Percentiles rank a stretch among this genome's conserved stretches.
Evolutionary conservation across 805 yeast genomes (phyloP).

Genomic region (Alloascoidea hylecoeti): DNA sequence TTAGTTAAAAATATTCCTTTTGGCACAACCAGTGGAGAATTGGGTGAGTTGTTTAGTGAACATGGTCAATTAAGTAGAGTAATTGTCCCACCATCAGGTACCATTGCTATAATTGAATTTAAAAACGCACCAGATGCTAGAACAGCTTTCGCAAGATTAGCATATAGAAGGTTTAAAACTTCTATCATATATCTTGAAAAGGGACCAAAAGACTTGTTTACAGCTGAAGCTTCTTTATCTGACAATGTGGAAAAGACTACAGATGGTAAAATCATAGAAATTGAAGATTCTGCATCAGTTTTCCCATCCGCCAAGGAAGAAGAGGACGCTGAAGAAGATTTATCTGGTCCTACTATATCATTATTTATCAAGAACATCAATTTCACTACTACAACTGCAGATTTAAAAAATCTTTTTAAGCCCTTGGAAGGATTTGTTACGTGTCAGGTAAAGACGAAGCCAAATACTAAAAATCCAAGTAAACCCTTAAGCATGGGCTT

Average conservation of each 20-base stretch:
- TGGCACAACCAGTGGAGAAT: constrained; percentile 70
- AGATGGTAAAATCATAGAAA: constrained; percentile 14
- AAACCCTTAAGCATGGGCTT: constrained; percentile 87
- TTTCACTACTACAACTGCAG: constrained; percentile 55
- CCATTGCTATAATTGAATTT: constrained; percentile 88
- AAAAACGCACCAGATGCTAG: constrained; percentile 75
- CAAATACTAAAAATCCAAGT: constrained; percentile 64
- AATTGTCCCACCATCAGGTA: constrained; percentile 92
- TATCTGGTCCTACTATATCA: constrained; percentile 71
- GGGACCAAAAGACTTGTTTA: constrained; percentile 78
- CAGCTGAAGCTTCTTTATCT: constrained; percentile 32
- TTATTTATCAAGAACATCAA: constrained; percentile 86
- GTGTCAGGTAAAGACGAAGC: constrained; percentile 76
- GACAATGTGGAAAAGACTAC: constrained; percentile 17
- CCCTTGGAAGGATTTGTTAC: constrained; percentile 66
- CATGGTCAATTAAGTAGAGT: constrained; percentile 71
- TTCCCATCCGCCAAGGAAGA: constrained; percentile 19
- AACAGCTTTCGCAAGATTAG: constrained; percentile 75
- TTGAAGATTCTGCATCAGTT: constrained; percentile 29
- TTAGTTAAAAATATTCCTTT: constrained; percentile 84
- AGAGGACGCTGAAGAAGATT: constrained; percentile 22
- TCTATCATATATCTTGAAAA: constrained; percentile 83
- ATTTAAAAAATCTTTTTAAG: constrained; percentile 47
- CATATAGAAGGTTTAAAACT: constrained; percentile 79
- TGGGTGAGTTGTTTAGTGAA: constrained; percentile 68